phyloP scores from a whole-genome alignment of 139 green algal species.

The Chlorella sp. region DNA sequence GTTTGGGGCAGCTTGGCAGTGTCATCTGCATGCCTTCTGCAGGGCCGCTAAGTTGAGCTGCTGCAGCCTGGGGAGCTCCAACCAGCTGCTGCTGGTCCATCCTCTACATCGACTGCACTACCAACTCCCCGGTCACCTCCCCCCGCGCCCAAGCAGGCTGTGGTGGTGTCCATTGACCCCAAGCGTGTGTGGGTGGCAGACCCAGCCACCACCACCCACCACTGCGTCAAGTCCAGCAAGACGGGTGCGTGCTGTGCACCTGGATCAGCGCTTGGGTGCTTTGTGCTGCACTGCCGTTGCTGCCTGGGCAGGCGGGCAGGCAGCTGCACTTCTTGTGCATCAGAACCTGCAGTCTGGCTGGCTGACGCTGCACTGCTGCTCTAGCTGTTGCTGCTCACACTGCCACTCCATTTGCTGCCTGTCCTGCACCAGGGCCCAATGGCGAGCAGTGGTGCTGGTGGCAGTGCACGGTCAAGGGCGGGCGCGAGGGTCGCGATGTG shows the following conservation, averaged over 20 bases:
- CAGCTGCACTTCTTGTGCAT: too few species aligned
- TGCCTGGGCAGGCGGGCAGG: neutral
- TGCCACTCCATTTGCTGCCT: neutral
- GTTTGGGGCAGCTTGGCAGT: too few species aligned
- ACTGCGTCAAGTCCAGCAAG: conserved; percentile 65
- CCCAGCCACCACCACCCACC: conserved; percentile 65
- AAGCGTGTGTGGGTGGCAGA: conserved; percentile 87
- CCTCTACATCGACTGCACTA: too few species aligned
- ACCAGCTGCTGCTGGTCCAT: too few species aligned
- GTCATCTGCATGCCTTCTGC: too few species aligned
- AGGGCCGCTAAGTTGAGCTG: too few species aligned
- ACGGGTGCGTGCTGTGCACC: conserved; percentile 12
- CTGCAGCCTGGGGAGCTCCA: too few species aligned
- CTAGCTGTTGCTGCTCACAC: neutral
- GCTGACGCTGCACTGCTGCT: too few species aligned
- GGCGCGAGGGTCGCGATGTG: conserved; percentile 90
- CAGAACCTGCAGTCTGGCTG: neutral
- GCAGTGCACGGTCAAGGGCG: conserved; percentile 96
- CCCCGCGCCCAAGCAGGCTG: too few species aligned
- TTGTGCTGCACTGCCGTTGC: too few species aligned
- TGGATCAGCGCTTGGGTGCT: too few species aligned
- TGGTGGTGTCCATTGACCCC: conserved; percentile 96
- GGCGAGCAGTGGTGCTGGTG: conserved; percentile 98
- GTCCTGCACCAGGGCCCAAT: conserved; percentile 73
- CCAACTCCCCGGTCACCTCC: too few species aligned